Evolutionary conservation across 2,329 filamentous ascomycete genomes (phyloP).

Genomic region (Alternaria triticina): DNA sequence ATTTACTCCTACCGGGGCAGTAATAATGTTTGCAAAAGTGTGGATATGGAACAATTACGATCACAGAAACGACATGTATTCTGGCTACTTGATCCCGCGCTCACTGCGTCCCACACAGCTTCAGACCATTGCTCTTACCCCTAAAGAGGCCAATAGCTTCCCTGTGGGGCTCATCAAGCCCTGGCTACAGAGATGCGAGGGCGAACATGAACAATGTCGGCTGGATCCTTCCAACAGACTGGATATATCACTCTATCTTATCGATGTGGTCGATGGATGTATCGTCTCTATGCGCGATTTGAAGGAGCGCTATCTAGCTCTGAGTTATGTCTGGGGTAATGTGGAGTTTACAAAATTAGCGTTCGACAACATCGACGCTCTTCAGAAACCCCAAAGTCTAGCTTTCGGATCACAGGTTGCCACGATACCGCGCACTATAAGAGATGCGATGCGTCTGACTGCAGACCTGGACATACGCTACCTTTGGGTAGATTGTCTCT

Average conservation of each 20-base stretch:
- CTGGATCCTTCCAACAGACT: neutral
- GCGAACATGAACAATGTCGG: neutral
- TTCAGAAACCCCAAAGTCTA: neutral
- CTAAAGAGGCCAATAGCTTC: rapidly evolving
- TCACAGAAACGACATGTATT: too few species aligned
- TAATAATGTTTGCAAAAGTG: too few species aligned
- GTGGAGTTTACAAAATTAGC: neutral
- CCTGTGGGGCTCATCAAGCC: neutral
- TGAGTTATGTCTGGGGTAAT: neutral
- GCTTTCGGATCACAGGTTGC: neutral
- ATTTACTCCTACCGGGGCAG: too few species aligned
- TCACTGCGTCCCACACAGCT: neutral
- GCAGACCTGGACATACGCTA: neutral
- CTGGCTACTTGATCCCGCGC: too few species aligned
- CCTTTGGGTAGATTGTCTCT: slow-evolving; percentile 14
- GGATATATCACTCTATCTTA: neutral
- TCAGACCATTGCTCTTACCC: neutral
- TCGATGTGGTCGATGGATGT: neutral
- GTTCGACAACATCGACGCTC: neutral
- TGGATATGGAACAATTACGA: too few species aligned
- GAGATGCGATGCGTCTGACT: neutral
- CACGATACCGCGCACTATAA: neutral
- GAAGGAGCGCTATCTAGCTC: neutral
- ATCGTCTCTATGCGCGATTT: neutral
- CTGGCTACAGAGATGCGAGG: neutral